Conservation (phyloP, 2,329 filamentous ascomycete species). For the Aspergillus tubingensis region DNA sequence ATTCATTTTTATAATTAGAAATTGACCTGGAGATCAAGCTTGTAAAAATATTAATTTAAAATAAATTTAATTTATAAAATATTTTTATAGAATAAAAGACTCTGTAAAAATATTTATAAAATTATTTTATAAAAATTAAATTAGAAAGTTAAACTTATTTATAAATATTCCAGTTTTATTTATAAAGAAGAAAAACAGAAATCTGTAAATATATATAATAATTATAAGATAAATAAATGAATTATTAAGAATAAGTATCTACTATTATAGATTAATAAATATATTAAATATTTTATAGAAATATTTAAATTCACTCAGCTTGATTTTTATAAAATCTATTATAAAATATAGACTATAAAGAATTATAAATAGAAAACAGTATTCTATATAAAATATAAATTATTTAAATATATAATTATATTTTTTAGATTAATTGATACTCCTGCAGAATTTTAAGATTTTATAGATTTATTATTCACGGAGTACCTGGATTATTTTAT, state of each 20-base stretch:
- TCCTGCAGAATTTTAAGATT: neutral
- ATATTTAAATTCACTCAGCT: too few species aligned
- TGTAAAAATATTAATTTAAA: neutral
- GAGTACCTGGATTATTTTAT: neutral
- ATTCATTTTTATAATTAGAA: neutral
- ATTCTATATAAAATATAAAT: neutral
- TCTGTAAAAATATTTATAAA: too few species aligned
- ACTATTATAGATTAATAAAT: neutral
- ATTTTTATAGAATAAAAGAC: rapidly evolving
- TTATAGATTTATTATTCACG: neutral
- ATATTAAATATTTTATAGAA: neutral
- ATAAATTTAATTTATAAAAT: neutral
- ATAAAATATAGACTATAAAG: neutral
- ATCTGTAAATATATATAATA: too few species aligned
- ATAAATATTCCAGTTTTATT: too few species aligned
- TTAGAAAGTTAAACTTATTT: too few species aligned
- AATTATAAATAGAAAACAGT: neutral
- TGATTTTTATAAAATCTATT: rapidly evolving
- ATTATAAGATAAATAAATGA: too few species aligned
- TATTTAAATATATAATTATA: neutral
- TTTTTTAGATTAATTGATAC: neutral
- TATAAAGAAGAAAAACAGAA: too few species aligned
- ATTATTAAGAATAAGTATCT: too few species aligned
- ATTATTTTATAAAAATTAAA: too few species aligned
- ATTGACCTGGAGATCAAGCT: neutral